Evolutionary conservation across 1,284 basidiomycete species (phyloP), one percentile per base, ranked within the genome.

Genomic region (Polyporus tsugae): DNA sequence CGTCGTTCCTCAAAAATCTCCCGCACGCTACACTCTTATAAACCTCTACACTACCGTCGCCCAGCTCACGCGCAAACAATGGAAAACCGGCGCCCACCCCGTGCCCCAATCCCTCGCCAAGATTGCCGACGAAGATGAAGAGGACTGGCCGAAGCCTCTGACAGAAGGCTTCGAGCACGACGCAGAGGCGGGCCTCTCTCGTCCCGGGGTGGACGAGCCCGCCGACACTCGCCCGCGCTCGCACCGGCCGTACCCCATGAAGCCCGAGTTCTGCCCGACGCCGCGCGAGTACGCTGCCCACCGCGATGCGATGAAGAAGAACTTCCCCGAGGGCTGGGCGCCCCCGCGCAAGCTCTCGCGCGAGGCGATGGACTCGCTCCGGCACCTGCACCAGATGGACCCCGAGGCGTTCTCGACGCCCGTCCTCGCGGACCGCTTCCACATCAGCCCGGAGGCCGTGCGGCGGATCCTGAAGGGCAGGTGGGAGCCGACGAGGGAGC

Each of bases 271-370:
- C 19, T 52, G 60, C 64, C 39, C 82, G 77, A 64, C 86, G 80
- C 65, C 78, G 17, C 65, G 77, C 36, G 83, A 86, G 75, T 85
- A 83, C 82, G 79, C 78, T 64, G 79, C 79, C n/a, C 91, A 95
- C 79, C 86, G 88, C 38, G 79, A 82, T 59, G 78, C 82, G 6
- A 83, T 95, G 74, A 88, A 87, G 73, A 81, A 86, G 71, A 76
- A 80, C 7, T 95, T 93, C 76, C 94, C 94, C 17, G 81, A 85
- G 10, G 94, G 94, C 38, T 98, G 96, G 96, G 83, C 86, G 62
- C 96, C 96, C 9, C 92, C 92, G 59, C 92, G 91, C 75, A 96
- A 95, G 78, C 80, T 98, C 64, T 95, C 94, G n/a, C 88, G 93
- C 68, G 92, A 95, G 70, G 95, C 95, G 38, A 98, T 98, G 95